These are phyloP conservation scores for Pestalotiopsis sp. DNA, from an alignment of 2,329 filamentous ascomycete genomes.

Conservation along the genomic window DNA sequence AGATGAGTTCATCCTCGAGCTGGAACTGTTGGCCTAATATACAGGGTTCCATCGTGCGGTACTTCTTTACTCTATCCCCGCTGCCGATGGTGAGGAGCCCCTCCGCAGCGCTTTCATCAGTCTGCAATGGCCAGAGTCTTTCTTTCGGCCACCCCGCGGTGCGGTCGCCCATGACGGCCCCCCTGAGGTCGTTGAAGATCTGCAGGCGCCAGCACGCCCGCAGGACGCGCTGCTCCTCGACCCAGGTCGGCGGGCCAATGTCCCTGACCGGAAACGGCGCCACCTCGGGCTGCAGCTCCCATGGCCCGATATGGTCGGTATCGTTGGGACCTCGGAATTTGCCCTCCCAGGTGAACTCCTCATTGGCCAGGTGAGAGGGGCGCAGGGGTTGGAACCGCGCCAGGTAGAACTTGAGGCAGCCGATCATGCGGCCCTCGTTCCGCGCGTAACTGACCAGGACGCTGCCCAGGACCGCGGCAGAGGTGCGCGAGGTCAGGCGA, in stretches of 20 bases:
- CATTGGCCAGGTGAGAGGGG: neutral
- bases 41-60: too few relatives aligned
- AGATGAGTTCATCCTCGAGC: too few relatives aligned
- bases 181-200: neutral
- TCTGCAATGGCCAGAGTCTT: too few relatives aligned
- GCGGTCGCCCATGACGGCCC: too few relatives aligned
- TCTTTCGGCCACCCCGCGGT: too few relatives aligned
- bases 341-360: neutral
- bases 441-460: neutral
- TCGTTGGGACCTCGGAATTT: neutral
- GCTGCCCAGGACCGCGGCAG: neutral
- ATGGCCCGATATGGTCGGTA: neutral
- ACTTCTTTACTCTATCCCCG: too few relatives aligned
- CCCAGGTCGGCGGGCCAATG: neutral
- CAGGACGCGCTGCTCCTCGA: neutral
- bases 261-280: neutral
- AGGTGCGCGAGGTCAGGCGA: neutral
- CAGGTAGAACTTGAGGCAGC: neutral
- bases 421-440: neutral
- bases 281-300: neutral
- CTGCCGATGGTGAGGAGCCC: too few relatives aligned
- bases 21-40: too few relatives aligned
- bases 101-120: too few relatives aligned
- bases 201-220: neutral
- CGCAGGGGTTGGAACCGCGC: neutral